Conservation (phyloP, 306 rosid species). For the Parietaria judaica region DNA sequence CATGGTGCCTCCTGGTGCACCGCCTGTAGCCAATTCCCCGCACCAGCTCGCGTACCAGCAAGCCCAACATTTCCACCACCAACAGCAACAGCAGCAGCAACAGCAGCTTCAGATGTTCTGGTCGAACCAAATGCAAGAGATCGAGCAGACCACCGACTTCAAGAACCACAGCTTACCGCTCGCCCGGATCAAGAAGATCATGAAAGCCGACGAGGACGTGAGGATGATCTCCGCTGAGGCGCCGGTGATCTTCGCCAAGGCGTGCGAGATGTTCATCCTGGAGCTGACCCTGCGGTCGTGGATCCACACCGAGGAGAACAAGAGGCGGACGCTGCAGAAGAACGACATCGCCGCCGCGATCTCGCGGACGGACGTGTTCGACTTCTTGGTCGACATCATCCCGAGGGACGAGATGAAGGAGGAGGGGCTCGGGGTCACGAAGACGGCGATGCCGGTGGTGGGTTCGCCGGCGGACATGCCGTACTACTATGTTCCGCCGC, state of each 20-base stretch:
- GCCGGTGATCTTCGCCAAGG: slow-evolving; percentile 71
- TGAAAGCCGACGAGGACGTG: slow-evolving; percentile 92
- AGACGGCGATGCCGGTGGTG: slow-evolving; percentile 50
- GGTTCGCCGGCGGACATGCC: slow-evolving; percentile 63
- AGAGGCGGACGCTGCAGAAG: slow-evolving; percentile 76
- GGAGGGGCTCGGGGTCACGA: slow-evolving; percentile 67
- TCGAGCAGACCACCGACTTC: slow-evolving; percentile 56
- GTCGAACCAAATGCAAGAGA: slow-evolving; percentile 74
- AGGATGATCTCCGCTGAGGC: slow-evolving; percentile 81
- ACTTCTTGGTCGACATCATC: slow-evolving; percentile 70
- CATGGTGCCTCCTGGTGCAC: slow-evolving; percentile 56
- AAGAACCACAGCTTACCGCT: slow-evolving; percentile 64
- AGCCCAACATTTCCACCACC: slow-evolving; percentile 66
- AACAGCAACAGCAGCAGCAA: slow-evolving; percentile 62
- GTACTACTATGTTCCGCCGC: slow-evolving; percentile 54
- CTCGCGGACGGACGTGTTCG: slow-evolving; percentile 64
- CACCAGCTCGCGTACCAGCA: slow-evolving; percentile 68
- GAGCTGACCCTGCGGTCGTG: slow-evolving; percentile 80
- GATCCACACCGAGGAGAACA: slow-evolving; percentile 76
- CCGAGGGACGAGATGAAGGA: slow-evolving; percentile 83
- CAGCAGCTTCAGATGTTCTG: slow-evolving; percentile 73
- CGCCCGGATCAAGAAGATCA: slow-evolving; percentile 64
- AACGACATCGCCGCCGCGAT: slow-evolving; percentile 75
- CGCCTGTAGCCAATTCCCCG: slow-evolving; percentile 40
- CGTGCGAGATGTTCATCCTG: slow-evolving; percentile 71